Percentiles rank a stretch among this genome's conserved stretches.
Conservation (phyloP, 2,329 filamentous ascomycete species). For the Colletotrichum orchidophilum region DNA sequence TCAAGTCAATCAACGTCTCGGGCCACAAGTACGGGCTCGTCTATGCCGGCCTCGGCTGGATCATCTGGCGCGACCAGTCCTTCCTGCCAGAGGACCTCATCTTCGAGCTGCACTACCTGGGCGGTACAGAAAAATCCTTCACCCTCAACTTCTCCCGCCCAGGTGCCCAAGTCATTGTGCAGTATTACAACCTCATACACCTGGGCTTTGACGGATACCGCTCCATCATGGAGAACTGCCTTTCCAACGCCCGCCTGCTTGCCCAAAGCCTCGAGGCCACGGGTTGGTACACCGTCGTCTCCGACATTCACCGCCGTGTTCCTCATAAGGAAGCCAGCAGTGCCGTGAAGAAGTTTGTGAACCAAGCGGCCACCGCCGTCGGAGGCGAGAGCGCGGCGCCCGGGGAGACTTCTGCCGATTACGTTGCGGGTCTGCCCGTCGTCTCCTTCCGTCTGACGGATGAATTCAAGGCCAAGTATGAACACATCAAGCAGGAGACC, state of each 20-base stretch:
- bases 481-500: constrained; percentile 71
- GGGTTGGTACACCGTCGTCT: constrained; percentile 72
- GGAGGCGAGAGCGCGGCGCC: constrained; percentile 44
- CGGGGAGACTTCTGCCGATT: constrained; percentile 62
- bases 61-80: constrained; percentile 72
- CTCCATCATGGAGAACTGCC: constrained; percentile 71
- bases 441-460: constrained; percentile 74
- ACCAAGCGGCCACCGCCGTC: constrained; percentile 49
- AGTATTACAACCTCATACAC: constrained; percentile 79
- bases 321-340: constrained; percentile 38
- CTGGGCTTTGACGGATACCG: constrained; percentile 74
- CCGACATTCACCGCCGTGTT: constrained; percentile 71
- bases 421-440: constrained; percentile 72
- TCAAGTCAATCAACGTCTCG: constrained; percentile 73
- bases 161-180: constrained; percentile 74
- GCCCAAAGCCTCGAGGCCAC: constrained; percentile 72
- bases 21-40: constrained; percentile 71
- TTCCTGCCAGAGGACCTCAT: constrained; percentile 74
- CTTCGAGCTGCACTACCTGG: constrained; percentile 76
- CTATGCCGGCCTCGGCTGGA: constrained; percentile 76
- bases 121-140: constrained; percentile 74
- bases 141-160: constrained; percentile 79
- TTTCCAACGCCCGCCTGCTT: constrained; percentile 71
- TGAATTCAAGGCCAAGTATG: constrained; percentile 67
- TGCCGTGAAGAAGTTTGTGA: constrained; percentile 10